These are phyloP conservation scores for Clarireedia hainanense DNA, from an alignment of 2,329 filamentous ascomycete genomes.

Conservation along the genomic window DNA sequence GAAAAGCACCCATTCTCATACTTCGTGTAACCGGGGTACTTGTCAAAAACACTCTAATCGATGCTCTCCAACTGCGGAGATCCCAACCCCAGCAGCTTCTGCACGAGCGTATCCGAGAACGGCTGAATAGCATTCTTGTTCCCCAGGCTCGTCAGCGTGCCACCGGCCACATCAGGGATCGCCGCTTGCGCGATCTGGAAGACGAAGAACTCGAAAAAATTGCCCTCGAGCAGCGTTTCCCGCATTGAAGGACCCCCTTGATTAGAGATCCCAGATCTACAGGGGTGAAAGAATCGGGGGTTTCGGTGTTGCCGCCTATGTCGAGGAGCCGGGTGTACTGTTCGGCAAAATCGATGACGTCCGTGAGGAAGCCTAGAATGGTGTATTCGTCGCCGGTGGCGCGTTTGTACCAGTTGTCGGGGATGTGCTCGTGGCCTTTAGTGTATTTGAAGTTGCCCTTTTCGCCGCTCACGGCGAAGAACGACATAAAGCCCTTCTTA, in stretches of 20 bases:
- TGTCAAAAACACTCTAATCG: background rate
- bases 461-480: slow-evolving; percentile 15
- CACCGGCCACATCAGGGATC: slow-evolving; percentile 33
- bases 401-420: slow-evolving; percentile 19
- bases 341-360: slow-evolving; percentile 31
- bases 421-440: slow-evolving; percentile 16
- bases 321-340: slow-evolving; percentile 38
- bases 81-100: slow-evolving; percentile 9
- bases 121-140: background rate
- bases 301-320: slow-evolving; percentile 46
- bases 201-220: slow-evolving; percentile 40
- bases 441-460: slow-evolving; percentile 13
- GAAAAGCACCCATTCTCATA: background rate
- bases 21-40: slow-evolving; percentile 1
- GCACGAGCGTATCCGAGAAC: background rate
- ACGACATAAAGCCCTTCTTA: slow-evolving; percentile 15
- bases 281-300: slow-evolving; percentile 43
- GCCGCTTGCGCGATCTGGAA: slow-evolving; percentile 34
- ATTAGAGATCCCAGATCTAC: slow-evolving; percentile 36
- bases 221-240: slow-evolving; percentile 37
- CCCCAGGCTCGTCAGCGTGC: background rate
- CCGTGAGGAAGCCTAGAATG: slow-evolving; percentile 32
- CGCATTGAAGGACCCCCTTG: slow-evolving; percentile 36
- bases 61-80: slow-evolving; percentile 1
- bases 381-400: slow-evolving; percentile 30